Evolutionary conservation across 225 moss, liverwort and hornwort species (phyloP), one percentile per base, ranked within the genome.

Genomic region (Marchantia polymorpha): DNA sequence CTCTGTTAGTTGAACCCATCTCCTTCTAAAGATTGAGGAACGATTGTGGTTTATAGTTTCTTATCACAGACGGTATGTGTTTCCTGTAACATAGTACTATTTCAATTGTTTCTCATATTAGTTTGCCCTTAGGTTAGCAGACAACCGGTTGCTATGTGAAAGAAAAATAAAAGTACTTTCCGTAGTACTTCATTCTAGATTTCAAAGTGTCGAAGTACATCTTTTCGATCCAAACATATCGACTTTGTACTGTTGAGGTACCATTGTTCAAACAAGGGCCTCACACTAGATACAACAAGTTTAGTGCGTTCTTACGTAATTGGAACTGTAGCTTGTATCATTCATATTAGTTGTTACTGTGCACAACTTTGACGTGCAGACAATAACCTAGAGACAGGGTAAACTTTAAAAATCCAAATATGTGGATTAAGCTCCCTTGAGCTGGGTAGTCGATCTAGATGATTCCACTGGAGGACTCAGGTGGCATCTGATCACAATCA

Each of bases 401-500:
- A 29, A 15, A 31, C 53, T n/a, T n/a, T n/a, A n/a, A 0, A 19
- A 17, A 12, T n/a, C 27, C 26, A 56, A 31, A 31, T 8, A 30
- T 25, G 58, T 31, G 58, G 58, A 58, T 58, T 29, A 29, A 56
- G 59, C 25, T 59, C 56, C 17, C 31, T 8, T 29, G 58, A 58
- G 30, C 30, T 75, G 19, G 5, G 54, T 27, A 59, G 75, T 30
- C 27, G 26, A 25, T 8, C 50, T 73, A 73, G 52, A 73, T 73
- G 47, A 52, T 73, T 52, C 39, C 73, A 59, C 39, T 56, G 30
- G 19, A 59, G 56, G 31, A 6, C 29, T 75, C 4, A 59, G 11
- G 10, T 49, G 26, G 73, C 73, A 23, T 17, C n/a, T 73, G 23
- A 73, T 51, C 23, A 54, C 49, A 59, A 39, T 75, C 75, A 75